Evolutionary conservation across 2,329 filamentous ascomycete species (phyloP), one percentile per base, ranked within the genome.

Genomic region (Colletotrichum higginsianum): DNA sequence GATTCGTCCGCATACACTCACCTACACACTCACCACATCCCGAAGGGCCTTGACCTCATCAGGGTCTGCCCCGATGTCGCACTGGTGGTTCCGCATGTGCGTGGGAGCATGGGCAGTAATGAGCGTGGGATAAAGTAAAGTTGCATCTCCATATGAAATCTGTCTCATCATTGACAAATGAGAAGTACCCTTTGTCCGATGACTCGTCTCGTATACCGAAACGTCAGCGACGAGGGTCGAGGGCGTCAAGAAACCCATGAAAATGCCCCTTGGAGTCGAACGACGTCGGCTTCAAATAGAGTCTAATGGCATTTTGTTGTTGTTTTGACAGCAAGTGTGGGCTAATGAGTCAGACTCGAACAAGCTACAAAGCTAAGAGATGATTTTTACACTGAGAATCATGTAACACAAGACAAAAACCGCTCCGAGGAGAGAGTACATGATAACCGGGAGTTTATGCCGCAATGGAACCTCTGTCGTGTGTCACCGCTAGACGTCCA

Each of bases 1-100:
- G 30, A 35, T 11, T 9, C 30, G 30, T 35, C 11, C 30, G 30
- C 30, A 9, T 35, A 35, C 9, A 9, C 30, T 8, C 11, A 9
- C 30, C 30, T 35, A 1, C 30, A 50, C 21, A 21, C 18, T 56
- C 30, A 66, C 46, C 67, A 70, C 55, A 60, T 70, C 42, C 47
- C 55, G 56, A 67, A 5, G 56, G 21, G 38, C n/a, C 16, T 61
- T 52, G 46, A 44, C 38, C 61, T 57, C 58, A 60, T 49, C 53
- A 60, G 58, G 58, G 58, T 55, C 68, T 55, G 58, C 69, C 30
- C 30, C 69, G 69, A 72, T 69, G 65, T 72, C 69, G 65, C 69
- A 56, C n/a, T 52, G 30, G 13, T 52, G 30, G 13, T n/a, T 21
- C 23, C 21, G 46, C 46, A 38, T 38, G 30, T 40, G n/a, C 16